phyloP scores from a whole-genome alignment of 805 yeast species.

The Candida anglica region DNA sequence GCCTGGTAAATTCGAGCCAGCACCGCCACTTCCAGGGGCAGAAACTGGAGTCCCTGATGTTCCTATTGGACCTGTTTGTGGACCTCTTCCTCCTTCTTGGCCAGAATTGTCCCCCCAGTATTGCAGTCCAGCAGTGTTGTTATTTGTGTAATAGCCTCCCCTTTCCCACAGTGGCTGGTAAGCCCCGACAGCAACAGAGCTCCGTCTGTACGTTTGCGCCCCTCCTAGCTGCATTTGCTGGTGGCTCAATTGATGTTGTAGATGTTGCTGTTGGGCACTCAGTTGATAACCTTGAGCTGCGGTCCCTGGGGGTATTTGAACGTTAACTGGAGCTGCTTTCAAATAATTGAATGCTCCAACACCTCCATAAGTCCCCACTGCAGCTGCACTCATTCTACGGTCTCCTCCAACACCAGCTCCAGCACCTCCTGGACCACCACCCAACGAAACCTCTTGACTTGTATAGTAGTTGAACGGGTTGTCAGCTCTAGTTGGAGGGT shows the following conservation, averaged over 20 bases:
- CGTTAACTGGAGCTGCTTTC: slow-evolving; percentile 4
- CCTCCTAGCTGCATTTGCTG: no score
- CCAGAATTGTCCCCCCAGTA: background rate
- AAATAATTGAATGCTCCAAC: slow-evolving; percentile 6
- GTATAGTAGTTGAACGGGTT: slow-evolving; percentile 42
- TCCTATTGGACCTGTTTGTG: no score
- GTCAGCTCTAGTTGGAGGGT: slow-evolving; percentile 42
- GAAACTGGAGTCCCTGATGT: no score
- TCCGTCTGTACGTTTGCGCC: slow-evolving; percentile 17
- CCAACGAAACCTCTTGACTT: slow-evolving; percentile 31
- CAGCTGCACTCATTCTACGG: slow-evolving; percentile 36
- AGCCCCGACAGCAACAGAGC: slow-evolving; percentile 20
- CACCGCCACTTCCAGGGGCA: no score
- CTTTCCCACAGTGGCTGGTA: slow-evolving; percentile 4
- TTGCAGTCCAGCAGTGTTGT: background rate
- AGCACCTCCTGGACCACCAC: slow-evolving; percentile 5
- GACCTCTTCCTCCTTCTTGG: slow-evolving; percentile 6
- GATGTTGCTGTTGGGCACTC: slow-evolving; percentile 5
- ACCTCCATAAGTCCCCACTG: slow-evolving; percentile 8
- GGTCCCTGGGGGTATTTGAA: no score
- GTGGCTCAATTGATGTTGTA: slow-evolving; percentile 2
- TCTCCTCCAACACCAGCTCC: slow-evolving; percentile 12
- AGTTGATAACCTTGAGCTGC: slow-evolving; percentile 3
- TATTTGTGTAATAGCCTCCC: background rate
- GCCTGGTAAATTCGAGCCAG: no score